Evolutionary conservation across 2,329 filamentous ascomycete genomes (phyloP).

Genomic region (Alternaria incomplexa): DNA sequence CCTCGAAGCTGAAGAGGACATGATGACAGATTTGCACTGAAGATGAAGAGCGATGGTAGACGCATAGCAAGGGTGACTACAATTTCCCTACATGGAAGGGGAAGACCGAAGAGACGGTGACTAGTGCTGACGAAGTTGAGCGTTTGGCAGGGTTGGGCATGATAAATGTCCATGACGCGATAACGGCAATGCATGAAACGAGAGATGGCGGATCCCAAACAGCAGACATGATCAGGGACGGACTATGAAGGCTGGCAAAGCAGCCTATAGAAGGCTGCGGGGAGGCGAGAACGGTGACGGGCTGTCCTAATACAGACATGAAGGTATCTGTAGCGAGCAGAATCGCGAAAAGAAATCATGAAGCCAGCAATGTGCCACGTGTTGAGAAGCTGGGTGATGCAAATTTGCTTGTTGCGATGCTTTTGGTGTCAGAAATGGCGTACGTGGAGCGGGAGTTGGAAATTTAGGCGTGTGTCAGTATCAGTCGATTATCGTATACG

Average conservation of each 20-base stretch:
- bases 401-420: constrained; percentile 1
- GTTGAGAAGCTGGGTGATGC: not conserved
- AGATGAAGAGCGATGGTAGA: not conserved
- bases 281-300: not conserved
- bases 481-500: not conserved
- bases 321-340: not conserved
- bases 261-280: not conserved
- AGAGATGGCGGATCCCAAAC: constrained; percentile 15
- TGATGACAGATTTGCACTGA: constrained; percentile 48
- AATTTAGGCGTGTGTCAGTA: not conserved
- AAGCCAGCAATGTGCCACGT: not conserved
- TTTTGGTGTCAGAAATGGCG: constrained; percentile 8
- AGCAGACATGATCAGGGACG: constrained; percentile 12
- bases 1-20: constrained; percentile 46
- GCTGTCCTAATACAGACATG: not conserved
- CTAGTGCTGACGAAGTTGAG: not conserved
- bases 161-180: constrained; percentile 27
- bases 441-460: not conserved
- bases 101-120: not conserved
- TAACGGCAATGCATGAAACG: constrained; percentile 41
- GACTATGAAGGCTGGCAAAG: constrained; percentile 5
- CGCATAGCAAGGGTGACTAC: not conserved
- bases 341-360: not conserved
- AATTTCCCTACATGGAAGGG: not conserved
- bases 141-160: constrained; percentile 7